Percentiles rank a stretch among this genome's conserved stretches.
Conservation (phyloP, 176 grass and related monocot genomes). For the Chloris gayana region DNA sequence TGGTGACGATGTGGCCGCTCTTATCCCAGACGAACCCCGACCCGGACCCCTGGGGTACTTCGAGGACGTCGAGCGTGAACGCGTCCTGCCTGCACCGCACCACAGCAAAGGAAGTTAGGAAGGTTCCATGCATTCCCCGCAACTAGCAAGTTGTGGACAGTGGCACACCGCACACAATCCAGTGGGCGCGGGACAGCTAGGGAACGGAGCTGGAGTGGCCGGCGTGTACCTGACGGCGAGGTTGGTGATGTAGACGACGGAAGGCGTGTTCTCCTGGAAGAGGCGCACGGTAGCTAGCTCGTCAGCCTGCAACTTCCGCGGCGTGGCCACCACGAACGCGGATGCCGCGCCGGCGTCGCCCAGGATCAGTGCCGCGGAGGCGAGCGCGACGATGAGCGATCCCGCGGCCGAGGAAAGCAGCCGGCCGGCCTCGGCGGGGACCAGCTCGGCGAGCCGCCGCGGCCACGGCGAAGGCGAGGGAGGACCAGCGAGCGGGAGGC, state of each 20-base stretch:
- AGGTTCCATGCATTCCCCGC: slow-evolving; percentile 12
- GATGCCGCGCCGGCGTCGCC: slow-evolving; percentile 60
- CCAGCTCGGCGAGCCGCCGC: slow-evolving; percentile 16
- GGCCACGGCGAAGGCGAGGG: slow-evolving; percentile 6
- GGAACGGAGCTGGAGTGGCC: not conserved
- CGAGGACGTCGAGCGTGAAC: slow-evolving; percentile 97
- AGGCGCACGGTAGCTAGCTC: slow-evolving; percentile 91
- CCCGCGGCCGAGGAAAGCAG: slow-evolving; percentile 62
- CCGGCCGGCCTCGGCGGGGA: slow-evolving; percentile 33
- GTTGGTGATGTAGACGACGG: slow-evolving; percentile 99
- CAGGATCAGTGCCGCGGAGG: slow-evolving; percentile 71
- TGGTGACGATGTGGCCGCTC: slow-evolving; percentile 88
- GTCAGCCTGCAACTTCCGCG: slow-evolving; percentile 89
- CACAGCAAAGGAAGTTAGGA: not conserved
- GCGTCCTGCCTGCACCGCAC: slow-evolving; percentile 73
- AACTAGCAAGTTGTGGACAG: not conserved
- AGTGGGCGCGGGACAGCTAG: not conserved
- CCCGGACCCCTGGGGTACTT: slow-evolving; percentile 95
- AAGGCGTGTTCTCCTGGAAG: slow-evolving; percentile 97
- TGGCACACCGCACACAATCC: not conserved
- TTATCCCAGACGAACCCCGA: slow-evolving; percentile 99
- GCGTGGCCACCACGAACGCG: slow-evolving; percentile 78
- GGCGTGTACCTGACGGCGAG: slow-evolving; percentile 64
- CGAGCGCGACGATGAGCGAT: slow-evolving; percentile 58
- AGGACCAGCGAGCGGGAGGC: not conserved